Base-by-base conservation (phyloP, 208 protist species). In the Acanthamoeba sp. region DNA sequence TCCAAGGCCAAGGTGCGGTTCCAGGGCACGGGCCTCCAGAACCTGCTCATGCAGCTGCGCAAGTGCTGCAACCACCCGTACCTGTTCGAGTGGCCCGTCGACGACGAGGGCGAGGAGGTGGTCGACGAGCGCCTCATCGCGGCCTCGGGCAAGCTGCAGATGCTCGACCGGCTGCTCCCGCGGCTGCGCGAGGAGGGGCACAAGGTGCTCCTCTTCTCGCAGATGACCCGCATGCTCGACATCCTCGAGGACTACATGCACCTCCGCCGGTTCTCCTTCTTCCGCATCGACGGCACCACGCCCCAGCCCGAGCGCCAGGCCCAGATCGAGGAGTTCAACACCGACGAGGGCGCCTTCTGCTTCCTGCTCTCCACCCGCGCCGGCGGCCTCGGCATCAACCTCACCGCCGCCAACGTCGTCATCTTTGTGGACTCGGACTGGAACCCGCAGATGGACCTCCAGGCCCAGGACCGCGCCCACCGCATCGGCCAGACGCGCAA, bases 31-130 rank as follows among this genome's bases (percentile, higher is more conserved):
- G 80, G 88, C 59, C 66, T 97, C 97, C 0, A 98, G 99, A 98
- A 98, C 71, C 98, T 99, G 38, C 95, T 99, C 12, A 98, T 99
- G 95, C 98, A 98, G 73, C 97, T 99, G 32, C 97, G 99, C 40
- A 99, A 99, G 94, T 98, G 99, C 34, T 99, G 99, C 96, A 99
- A 99, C 91, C 99, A 99, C 95, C 99, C 99, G 0, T 98, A 99
- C 91, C 95, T 99, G 59, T 98, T 98, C 85, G 0, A 91, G 59
- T 66, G 95, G 80, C 94, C 59, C 59, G 59, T 66, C 7, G 59
- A 66, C 71, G 71, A 38, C 71, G 4, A 38, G 32, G 71, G 71
- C 71, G 71, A 82, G 36, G 71, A 50, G 36, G 29, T 82, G 29
- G 36, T 82, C 7, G 71, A 82, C 36, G 71, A 82, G 71, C 71